Evolutionary conservation across 2,329 filamentous ascomycete genomes (phyloP).

Genomic region (Ophiognomonia clavigignenti-juglandacearum): DNA sequence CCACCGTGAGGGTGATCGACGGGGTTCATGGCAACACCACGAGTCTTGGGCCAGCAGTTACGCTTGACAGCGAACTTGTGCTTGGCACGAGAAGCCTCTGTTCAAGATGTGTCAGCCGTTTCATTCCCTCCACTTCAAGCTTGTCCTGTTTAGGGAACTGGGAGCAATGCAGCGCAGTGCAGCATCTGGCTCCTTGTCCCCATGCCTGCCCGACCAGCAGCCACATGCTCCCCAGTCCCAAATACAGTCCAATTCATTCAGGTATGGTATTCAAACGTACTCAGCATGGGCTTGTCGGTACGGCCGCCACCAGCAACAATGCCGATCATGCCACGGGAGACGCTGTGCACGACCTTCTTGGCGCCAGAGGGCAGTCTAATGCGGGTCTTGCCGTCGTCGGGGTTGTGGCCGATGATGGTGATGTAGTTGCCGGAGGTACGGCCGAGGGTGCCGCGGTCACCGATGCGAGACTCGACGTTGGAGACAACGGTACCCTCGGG

Average conservation of each 20-base stretch:
- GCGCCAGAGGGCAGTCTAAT: constrained; percentile 98
- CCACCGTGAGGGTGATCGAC: constrained; percentile 98
- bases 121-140: background rate
- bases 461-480: constrained; percentile 99
- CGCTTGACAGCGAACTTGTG: constrained; percentile 99
- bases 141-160: too few relatives aligned
- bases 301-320: constrained; percentile 99
- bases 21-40: constrained; percentile 99
- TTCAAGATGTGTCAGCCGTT: constrained; percentile 38
- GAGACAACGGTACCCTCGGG: constrained; percentile 99
- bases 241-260: constrained; percentile 13
- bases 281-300: constrained; percentile 99
- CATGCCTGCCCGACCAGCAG: background rate
- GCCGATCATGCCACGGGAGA: constrained; percentile 95
- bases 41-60: constrained; percentile 99
- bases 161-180: too few relatives aligned
- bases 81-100: constrained; percentile 98
- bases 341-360: constrained; percentile 97
- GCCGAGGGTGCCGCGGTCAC: constrained; percentile 93
- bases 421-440: constrained; percentile 99
- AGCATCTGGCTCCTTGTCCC: background rate
- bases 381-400: constrained; percentile 98
- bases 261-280: constrained; percentile 44
- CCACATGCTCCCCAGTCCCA: background rate
- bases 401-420: constrained; percentile 96